Evolutionary conservation across 768 basidiomycete species (phyloP).

Genomic region (Thelephora ganbajun): DNA sequence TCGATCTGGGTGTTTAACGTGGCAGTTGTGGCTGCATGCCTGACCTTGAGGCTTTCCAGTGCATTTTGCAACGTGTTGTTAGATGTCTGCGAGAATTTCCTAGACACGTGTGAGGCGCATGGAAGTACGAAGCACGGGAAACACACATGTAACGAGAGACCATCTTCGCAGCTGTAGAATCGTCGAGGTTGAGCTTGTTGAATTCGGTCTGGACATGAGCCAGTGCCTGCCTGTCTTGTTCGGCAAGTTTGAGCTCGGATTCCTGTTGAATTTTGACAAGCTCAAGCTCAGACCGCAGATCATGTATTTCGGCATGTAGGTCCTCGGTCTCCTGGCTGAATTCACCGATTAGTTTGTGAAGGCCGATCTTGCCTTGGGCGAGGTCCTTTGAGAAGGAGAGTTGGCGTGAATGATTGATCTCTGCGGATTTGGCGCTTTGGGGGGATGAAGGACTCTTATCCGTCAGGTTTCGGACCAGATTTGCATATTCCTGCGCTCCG

Average conservation of each 20-base stretch:
- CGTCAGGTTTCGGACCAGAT: slow-evolving; percentile 55
- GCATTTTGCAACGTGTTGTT: slow-evolving; percentile 52
- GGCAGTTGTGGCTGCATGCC: slow-evolving; percentile 46
- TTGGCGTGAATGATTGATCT: too few relatives aligned
- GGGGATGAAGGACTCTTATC: slow-evolving; percentile 13
- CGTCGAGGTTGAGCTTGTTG: slow-evolving; percentile 44
- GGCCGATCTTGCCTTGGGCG: slow-evolving; percentile 30
- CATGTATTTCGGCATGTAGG: slow-evolving; percentile 28
- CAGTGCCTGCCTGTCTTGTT: slow-evolving; percentile 30
- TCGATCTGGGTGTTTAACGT: slow-evolving; percentile 41
- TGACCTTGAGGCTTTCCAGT: slow-evolving; percentile 39
- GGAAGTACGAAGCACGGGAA: background rate
- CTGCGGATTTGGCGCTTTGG: too few relatives aligned
- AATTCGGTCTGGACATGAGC: slow-evolving; percentile 35
- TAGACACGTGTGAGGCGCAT: slow-evolving; percentile 13
- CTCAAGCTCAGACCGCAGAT: slow-evolving; percentile 31
- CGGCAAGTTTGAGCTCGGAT: slow-evolving; percentile 28
- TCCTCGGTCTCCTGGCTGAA: slow-evolving; percentile 33
- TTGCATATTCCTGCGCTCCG: slow-evolving; percentile 42
- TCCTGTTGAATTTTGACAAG: slow-evolving; percentile 26
- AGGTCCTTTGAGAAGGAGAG: slow-evolving; percentile 13
- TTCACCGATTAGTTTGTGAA: slow-evolving; percentile 35
- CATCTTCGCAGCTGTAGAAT: slow-evolving; percentile 68
- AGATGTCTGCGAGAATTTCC: slow-evolving; percentile 75
- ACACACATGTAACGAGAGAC: slow-evolving; percentile 73